Conservation (phyloP, 2,329 filamentous ascomycete species). For the Exutisphaerella laricina region DNA sequence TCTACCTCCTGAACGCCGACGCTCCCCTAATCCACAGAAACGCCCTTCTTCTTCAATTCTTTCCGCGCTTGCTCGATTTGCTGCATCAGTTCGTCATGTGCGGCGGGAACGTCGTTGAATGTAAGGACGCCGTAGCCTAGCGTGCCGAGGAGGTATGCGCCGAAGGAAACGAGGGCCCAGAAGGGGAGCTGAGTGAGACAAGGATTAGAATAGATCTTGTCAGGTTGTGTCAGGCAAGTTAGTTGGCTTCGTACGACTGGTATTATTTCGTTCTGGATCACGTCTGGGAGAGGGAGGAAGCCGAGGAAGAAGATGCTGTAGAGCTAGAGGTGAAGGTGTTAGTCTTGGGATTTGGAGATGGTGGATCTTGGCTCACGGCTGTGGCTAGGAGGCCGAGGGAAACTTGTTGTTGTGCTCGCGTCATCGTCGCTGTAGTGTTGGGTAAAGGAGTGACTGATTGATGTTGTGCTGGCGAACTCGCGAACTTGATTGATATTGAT, state of each 20-base stretch:
- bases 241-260: slow-evolving; percentile 67
- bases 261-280: slow-evolving; percentile 77
- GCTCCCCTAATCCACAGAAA: slow-evolving; percentile 76
- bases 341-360: slow-evolving; percentile 18
- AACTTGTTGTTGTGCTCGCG: slow-evolving; percentile 87
- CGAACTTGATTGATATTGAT: no score
- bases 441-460: slow-evolving; percentile 15
- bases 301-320: slow-evolving; percentile 83
- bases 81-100: slow-evolving; percentile 79
- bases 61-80: slow-evolving; percentile 74
- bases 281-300: slow-evolving; percentile 70
- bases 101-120: slow-evolving; percentile 92
- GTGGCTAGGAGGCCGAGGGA: slow-evolving; percentile 81
- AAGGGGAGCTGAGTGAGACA: slow-evolving; percentile 67
- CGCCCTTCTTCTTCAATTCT: slow-evolving; percentile 68
- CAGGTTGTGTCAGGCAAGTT: background rate
- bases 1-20: background rate
- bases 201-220: background rate
- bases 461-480: background rate
- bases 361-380: slow-evolving; percentile 57
- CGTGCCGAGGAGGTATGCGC: slow-evolving; percentile 84
- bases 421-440: slow-evolving; percentile 55
- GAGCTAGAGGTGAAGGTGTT: slow-evolving; percentile 51
- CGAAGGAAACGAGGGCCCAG: slow-evolving; percentile 86
- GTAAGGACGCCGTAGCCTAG: slow-evolving; percentile 90